Percentiles rank a stretch among this genome's conserved stretches.
Conservation (phyloP, 139 green algal species). For the Zygnema circumcarinatum region DNA sequence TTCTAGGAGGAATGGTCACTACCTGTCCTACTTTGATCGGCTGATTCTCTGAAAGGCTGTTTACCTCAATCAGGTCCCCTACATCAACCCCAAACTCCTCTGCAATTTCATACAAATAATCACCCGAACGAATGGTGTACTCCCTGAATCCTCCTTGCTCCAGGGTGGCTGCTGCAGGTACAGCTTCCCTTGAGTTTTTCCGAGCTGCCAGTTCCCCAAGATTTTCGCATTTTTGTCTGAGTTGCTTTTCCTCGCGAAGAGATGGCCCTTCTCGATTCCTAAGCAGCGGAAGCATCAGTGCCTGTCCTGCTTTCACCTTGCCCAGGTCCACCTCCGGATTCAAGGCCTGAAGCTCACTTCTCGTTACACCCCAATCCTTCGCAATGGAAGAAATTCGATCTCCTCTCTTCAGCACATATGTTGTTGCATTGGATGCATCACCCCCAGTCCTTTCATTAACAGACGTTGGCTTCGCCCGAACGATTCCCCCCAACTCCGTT, state of each 20-base stretch:
- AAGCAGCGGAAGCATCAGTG: neutral
- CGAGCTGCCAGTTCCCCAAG: neutral
- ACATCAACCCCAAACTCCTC: slow-evolving; percentile 19
- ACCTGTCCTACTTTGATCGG: slow-evolving; percentile 13
- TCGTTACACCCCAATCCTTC: neutral
- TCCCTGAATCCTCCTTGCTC: neutral
- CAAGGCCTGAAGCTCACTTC: neutral
- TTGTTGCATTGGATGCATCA: neutral
- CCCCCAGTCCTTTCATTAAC: no score
- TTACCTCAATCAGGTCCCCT: neutral
- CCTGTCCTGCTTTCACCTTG: neutral
- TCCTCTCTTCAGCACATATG: neutral
- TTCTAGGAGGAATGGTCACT: neutral
- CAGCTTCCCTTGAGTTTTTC: neutral
- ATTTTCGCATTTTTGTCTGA: no score
- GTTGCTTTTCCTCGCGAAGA: neutral
- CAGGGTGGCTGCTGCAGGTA: neutral
- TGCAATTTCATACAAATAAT: slow-evolving; percentile 11
- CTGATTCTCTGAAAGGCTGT: slow-evolving; percentile 14
- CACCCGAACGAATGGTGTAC: slow-evolving; percentile 12
- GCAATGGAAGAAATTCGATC: neutral
- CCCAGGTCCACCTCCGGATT: neutral
- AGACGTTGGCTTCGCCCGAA: neutral
- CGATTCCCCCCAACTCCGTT: neutral
- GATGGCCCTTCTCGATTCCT: neutral